Conservation (phyloP, 148 eudicot species). For the Fallopia convolvulus region DNA sequence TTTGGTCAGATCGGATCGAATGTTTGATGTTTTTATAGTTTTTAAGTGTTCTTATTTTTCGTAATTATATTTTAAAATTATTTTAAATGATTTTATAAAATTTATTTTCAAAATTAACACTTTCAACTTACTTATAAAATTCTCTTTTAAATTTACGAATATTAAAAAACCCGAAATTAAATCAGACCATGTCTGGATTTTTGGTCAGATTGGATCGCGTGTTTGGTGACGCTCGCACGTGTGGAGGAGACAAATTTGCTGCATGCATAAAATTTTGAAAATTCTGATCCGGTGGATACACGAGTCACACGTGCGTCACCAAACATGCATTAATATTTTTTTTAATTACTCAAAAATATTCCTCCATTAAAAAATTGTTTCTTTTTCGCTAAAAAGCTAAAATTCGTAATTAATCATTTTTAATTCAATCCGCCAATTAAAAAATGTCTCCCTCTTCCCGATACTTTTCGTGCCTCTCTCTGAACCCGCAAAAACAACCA, state of each 20-base stretch:
- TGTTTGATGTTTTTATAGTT: too few relatives aligned
- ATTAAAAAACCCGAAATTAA: background rate
- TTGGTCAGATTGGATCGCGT: background rate
- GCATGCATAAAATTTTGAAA: background rate
- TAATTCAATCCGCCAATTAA: background rate
- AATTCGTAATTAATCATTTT: background rate
- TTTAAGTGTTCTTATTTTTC: too few relatives aligned
- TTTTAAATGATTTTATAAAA: too few relatives aligned
- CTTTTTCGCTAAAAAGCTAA: background rate
- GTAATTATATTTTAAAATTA: too few relatives aligned
- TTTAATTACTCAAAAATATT: background rate
- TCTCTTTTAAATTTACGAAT: too few relatives aligned
- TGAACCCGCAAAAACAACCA: background rate
- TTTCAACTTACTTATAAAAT: too few relatives aligned
- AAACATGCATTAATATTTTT: background rate
- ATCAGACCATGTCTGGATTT: background rate
- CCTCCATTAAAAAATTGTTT: background rate
- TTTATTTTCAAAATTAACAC: too few relatives aligned
- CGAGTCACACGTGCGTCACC: background rate
- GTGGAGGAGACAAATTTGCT: background rate
- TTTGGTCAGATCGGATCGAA: too few relatives aligned
- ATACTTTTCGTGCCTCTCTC: background rate
- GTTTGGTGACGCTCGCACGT: background rate
- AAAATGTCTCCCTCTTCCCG: background rate
- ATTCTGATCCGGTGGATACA: background rate